These are phyloP conservation scores for Aspergillus quadricinctus DNA, from an alignment of 2,329 filamentous ascomycete genomes.

Conservation along the genomic window DNA sequence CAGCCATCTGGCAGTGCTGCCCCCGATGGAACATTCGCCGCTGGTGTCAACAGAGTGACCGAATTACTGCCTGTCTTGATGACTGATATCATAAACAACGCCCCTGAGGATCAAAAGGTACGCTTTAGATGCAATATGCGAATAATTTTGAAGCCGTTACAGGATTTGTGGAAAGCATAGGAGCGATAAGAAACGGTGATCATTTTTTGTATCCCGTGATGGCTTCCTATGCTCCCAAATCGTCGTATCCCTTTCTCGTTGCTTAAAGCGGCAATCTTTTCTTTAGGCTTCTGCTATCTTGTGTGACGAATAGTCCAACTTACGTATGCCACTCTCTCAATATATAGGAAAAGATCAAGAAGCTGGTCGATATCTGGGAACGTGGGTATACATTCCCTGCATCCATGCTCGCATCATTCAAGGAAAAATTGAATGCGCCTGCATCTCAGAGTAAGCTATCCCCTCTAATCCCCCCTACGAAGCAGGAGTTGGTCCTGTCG, in stretches of 20 bases:
- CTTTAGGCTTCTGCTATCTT: slow-evolving; percentile 17
- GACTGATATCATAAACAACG: slow-evolving; percentile 86
- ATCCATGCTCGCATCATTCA: slow-evolving; percentile 75
- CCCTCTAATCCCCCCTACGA: slow-evolving; percentile 22
- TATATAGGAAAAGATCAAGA: slow-evolving; percentile 88
- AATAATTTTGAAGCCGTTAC: slow-evolving; percentile 23
- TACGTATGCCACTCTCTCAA: slow-evolving; percentile 44
- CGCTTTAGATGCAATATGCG: slow-evolving; percentile 47
- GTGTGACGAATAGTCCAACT: slow-evolving; percentile 41
- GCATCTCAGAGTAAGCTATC: slow-evolving; percentile 59
- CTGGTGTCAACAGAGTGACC: slow-evolving; percentile 93
- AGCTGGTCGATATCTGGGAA: slow-evolving; percentile 97
- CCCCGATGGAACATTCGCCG: slow-evolving; percentile 87
- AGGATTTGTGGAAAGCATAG: slow-evolving; percentile 27
- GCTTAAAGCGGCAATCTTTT: slow-evolving; percentile 18
- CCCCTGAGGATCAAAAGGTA: slow-evolving; percentile 96
- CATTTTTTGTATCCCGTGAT: slow-evolving; percentile 27
- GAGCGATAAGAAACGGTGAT: slow-evolving; percentile 19
- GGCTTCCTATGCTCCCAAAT: slow-evolving; percentile 17
- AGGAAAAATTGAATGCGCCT: slow-evolving; percentile 67
- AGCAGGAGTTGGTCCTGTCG: background rate
- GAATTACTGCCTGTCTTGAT: slow-evolving; percentile 90
- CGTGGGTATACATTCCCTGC: slow-evolving; percentile 86
- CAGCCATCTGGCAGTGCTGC: slow-evolving; percentile 77
- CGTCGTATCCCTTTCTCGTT: slow-evolving; percentile 20